Percentiles rank a stretch among this genome's conserved stretches.
Evolutionary conservation across 768 basidiomycete genomes (phyloP).

Genomic region (Amanita rimosa): DNA sequence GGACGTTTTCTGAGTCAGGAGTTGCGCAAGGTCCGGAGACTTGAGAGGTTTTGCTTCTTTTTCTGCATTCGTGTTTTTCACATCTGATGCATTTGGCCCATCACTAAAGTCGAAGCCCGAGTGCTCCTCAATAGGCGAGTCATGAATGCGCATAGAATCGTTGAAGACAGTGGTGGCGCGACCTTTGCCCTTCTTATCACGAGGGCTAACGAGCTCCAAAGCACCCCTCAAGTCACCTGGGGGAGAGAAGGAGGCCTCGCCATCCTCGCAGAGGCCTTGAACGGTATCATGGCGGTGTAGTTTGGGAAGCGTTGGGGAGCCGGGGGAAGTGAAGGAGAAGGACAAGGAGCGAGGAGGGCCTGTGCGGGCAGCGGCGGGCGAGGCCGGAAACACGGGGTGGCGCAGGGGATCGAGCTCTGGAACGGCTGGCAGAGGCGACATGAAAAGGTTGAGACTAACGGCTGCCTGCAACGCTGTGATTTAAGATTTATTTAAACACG

Average conservation of each 20-base stretch:
- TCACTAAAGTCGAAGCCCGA: slow-evolving; percentile 20
- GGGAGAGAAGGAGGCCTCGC: slow-evolving; percentile 19
- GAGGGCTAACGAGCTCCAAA: slow-evolving; percentile 37
- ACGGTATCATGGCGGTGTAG: slow-evolving; percentile 13
- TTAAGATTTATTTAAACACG: neutral
- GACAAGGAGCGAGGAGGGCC: slow-evolving; percentile 69
- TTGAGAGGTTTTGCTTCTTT: neutral
- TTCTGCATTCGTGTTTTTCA: neutral
- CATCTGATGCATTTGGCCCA: neutral
- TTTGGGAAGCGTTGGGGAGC: slow-evolving; percentile 25
- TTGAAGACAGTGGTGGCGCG: slow-evolving; percentile 36
- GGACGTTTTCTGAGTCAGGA: slow-evolving; percentile 8
- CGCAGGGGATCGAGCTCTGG: neutral
- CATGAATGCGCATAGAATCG: slow-evolving; percentile 39
- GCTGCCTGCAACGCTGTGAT: too few species aligned
- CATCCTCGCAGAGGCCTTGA: slow-evolving; percentile 21
- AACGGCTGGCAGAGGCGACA: neutral
- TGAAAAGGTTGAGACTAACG: too few species aligned
- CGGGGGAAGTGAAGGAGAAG: slow-evolving; percentile 44
- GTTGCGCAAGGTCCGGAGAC: slow-evolving; percentile 6
- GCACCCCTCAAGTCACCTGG: slow-evolving; percentile 50
- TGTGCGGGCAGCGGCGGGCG: slow-evolving; percentile 56
- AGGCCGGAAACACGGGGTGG: slow-evolving; percentile 18
- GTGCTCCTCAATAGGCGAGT: slow-evolving; percentile 39
- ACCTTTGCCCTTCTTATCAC: slow-evolving; percentile 45